A percentile compares a stretch with the other conserved stretches of the same genome.
phyloP scores from a whole-genome alignment of 352 stramenopile species.

The Phytophthora brassicae region DNA sequence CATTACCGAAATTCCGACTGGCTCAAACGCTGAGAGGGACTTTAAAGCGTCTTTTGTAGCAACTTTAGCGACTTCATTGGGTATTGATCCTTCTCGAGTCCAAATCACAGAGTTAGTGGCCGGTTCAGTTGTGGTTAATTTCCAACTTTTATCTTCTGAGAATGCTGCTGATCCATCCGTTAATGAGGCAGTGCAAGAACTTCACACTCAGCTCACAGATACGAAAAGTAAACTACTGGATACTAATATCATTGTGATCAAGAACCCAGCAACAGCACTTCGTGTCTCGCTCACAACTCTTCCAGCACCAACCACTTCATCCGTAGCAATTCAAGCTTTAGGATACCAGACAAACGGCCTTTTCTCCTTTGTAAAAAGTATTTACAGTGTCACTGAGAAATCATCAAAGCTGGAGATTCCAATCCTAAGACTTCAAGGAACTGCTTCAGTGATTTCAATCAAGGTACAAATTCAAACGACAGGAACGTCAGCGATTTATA shows the following conservation, averaged over 20 bases:
- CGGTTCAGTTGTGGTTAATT: constrained; percentile 70
- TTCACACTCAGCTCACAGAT: constrained; percentile 46
- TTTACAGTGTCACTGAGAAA: constrained; percentile 67
- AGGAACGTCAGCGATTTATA: constrained; percentile 37
- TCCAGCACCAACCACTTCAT: constrained; percentile 9
- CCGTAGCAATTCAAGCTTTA: constrained; percentile 41
- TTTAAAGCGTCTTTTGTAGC: constrained; percentile 53
- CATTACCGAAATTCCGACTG: constrained; percentile 51
- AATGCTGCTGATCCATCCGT: constrained; percentile 51
- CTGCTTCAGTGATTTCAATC: constrained; percentile 40
- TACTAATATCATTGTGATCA: constrained; percentile 34
- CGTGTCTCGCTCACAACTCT: constrained; percentile 31
- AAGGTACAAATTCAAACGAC: constrained; percentile 38
- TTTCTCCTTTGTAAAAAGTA: constrained; percentile 55
- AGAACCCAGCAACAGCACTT: constrained; percentile 37
- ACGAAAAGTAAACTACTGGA: constrained; percentile 38
- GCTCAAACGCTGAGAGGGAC: constrained; percentile 44
- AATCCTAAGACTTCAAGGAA: constrained; percentile 56
- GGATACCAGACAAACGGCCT: constrained; percentile 64
- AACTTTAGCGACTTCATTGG: constrained; percentile 38
- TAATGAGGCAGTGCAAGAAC: constrained; percentile 43
- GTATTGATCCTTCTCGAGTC: constrained; percentile 52
- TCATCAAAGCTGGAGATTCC: constrained; percentile 42
- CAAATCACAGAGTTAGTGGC: constrained; percentile 49
- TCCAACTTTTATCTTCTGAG: constrained; percentile 52